Percentiles rank a stretch among this genome's conserved stretches.
Evolutionary conservation across 73 alveolate genomes (phyloP).

Genomic region (Paramecium tetraurelia): DNA sequence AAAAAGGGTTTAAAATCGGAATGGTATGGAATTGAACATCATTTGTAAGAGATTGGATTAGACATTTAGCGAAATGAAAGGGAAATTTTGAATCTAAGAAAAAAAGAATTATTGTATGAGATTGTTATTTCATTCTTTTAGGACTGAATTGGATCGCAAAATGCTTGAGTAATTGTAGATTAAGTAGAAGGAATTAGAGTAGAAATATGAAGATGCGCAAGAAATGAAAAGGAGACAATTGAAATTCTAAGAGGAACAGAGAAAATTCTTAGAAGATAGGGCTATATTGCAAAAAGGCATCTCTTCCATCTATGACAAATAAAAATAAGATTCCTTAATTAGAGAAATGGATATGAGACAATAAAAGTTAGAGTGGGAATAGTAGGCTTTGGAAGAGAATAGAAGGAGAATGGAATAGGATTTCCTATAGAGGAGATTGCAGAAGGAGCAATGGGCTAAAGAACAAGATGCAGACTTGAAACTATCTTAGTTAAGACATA

Average conservation of each 20-base stretch:
- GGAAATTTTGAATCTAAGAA: neutral
- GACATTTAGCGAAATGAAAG: slow-evolving; percentile 4
- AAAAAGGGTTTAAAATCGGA: slow-evolving; percentile 45
- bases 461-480: slow-evolving; percentile 42
- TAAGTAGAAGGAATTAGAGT: neutral
- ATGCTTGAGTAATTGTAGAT: slow-evolving; percentile 14
- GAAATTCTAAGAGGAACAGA: slow-evolving; percentile 9
- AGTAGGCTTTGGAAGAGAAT: slow-evolving; percentile 30
- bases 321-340: neutral
- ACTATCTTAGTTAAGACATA: neutral
- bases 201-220: slow-evolving; percentile 35
- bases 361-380: slow-evolving; percentile 41
- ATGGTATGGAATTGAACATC: slow-evolving; percentile 43
- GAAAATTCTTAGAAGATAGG: neutral
- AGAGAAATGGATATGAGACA: slow-evolving; percentile 28
- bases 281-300: neutral
- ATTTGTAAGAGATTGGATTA: neutral
- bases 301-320: slow-evolving; percentile 19
- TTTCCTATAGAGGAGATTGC: neutral
- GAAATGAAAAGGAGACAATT: slow-evolving; percentile 29
- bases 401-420: slow-evolving; percentile 35
- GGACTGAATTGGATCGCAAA: slow-evolving; percentile 49
- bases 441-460: slow-evolving; percentile 35
- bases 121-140: neutral
- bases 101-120: slow-evolving; percentile 9